Base-by-base conservation (phyloP, 2,329 filamentous ascomycete species). In the Chaetomium strumarium region DNA sequence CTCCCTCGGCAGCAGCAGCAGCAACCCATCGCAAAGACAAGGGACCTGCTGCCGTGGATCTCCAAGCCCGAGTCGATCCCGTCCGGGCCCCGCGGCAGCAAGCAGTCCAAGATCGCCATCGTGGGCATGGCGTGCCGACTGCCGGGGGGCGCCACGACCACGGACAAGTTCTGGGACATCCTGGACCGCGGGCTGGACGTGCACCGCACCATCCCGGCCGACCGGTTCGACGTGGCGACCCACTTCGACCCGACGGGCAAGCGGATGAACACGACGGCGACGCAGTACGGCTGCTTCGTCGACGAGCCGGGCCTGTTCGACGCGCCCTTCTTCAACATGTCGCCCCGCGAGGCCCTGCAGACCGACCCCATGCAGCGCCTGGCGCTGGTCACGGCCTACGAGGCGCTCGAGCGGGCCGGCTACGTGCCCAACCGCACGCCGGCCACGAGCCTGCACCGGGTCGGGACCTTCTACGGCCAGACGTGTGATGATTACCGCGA, bases 261-360 rank as follows among this genome's bases (percentile, higher is more conserved):
- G 67, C 76, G 74, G 31, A 83, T 84, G 67, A 91, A 90, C 72
- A 89, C 86, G 53, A 86, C 81, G 48, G 83, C 87, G 67, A 88
- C 86, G 1, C 84, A 84, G 3, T 89, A 83, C 60, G 87, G 86
- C n/a, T 88, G 85, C 71, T 90, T 73, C 72, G 77, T 89, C 59
- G 83, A 89, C 55, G 79, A 90, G 56, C 86, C 87, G 0, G 85
- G 85, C 51, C 74, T 86, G 40, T 92, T 92, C 62, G 88, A 92
- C 62, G 83, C 86, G 14, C 76, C 84, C 1, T 92, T 92, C 70
- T 92, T 92, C 78, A 90, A 90, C 69, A 90, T 92, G 84, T 90
- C 86, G 33, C 86, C 87, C 7, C 81, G 86, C 60, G 87, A 91
- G 68, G 88, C 88, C 24, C 80, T 82, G 47, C 86, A 90, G 64